Evolutionary conservation across 2,329 filamentous ascomycete species (phyloP).

Genomic region (Microsporum canis): DNA sequence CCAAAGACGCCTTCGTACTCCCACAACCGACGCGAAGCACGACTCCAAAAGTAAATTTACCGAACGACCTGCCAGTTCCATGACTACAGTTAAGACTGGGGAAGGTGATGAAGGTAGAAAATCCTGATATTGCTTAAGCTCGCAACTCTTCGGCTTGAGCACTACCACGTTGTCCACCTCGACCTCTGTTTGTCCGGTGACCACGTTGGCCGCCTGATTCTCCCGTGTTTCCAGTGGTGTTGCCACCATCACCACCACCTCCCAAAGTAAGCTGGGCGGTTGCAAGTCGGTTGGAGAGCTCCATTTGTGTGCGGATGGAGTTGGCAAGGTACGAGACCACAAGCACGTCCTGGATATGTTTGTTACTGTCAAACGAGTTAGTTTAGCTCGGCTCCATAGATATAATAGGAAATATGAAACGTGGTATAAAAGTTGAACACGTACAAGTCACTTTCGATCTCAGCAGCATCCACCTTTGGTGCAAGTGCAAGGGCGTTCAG

Average conservation of each 20-base stretch:
- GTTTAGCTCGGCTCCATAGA: slow-evolving; percentile 17
- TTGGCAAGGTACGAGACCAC: slow-evolving; percentile 98
- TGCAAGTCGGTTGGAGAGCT: slow-evolving; percentile 87
- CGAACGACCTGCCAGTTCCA: background rate
- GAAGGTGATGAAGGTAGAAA: background rate
- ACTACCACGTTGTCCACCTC: slow-evolving; percentile 29
- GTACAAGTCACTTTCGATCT: slow-evolving; percentile 90
- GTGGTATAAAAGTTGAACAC: slow-evolving; percentile 21
- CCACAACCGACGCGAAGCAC: slow-evolving; percentile 11
- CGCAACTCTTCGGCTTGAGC: slow-evolving; percentile 31
- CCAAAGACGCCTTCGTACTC: slow-evolving; percentile 17
- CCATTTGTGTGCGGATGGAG: slow-evolving; percentile 97
- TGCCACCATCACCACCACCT: slow-evolving; percentile 36
- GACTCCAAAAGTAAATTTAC: slow-evolving; percentile 5
- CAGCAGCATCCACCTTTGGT: slow-evolving; percentile 80
- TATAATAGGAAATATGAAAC: slow-evolving; percentile 6
- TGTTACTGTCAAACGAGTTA: slow-evolving; percentile 53
- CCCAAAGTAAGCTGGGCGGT: slow-evolving; percentile 57
- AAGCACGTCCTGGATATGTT: slow-evolving; percentile 97
- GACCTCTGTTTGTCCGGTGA: slow-evolving; percentile 35
- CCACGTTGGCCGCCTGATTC: slow-evolving; percentile 27
- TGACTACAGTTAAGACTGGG: background rate
- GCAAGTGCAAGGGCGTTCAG: slow-evolving; percentile 87
- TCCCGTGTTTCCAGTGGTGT: slow-evolving; percentile 13
- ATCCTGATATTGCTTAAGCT: slow-evolving; percentile 18